Evolutionary conservation across 2,329 filamentous ascomycete genomes (phyloP).

Genomic region (Hymenoscyphus repandus): DNA sequence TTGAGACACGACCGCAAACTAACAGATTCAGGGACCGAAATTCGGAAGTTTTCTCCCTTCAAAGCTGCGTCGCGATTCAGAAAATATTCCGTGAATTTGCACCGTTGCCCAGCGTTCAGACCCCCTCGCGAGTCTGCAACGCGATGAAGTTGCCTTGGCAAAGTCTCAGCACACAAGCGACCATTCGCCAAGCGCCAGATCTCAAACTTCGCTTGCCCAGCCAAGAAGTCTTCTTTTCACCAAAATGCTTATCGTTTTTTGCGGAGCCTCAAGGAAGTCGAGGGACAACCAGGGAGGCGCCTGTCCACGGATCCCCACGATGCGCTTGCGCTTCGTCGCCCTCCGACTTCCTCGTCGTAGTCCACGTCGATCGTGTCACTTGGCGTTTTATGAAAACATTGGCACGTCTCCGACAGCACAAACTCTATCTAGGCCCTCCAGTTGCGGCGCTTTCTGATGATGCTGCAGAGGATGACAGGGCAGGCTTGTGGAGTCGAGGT

Average conservation of each 20-base stretch:
- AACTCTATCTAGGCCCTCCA: constrained; percentile 1
- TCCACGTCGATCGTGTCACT: constrained; percentile 21
- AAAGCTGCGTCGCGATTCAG: too few relatives aligned
- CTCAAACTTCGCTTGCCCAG: constrained; percentile 18
- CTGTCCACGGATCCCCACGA: constrained; percentile 10
- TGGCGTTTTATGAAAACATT: constrained; percentile 25
- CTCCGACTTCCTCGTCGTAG: neutral
- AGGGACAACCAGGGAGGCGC: constrained; percentile 2
- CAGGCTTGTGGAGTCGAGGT: neutral
- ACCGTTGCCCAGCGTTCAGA: neutral
- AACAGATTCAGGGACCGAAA: too few relatives aligned
- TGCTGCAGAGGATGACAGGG: too few relatives aligned
- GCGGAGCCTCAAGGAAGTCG: constrained; percentile 10
- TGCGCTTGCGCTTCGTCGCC: neutral
- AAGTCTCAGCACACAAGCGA: neutral
- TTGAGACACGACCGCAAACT: too few relatives aligned
- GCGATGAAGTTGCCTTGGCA: neutral
- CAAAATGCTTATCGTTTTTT: constrained; percentile 7
- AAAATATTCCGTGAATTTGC: too few relatives aligned
- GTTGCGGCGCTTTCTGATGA: too few relatives aligned
- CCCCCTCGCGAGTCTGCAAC: neutral
- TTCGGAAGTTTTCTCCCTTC: too few relatives aligned
- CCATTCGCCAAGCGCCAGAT: constrained; percentile 13
- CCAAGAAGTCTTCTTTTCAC: constrained; percentile 16
- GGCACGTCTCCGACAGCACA: constrained; percentile 19